These are phyloP conservation scores for Protomyces lactucae-debilis DNA, from an alignment of 1,139 yeast genomes.

Conservation along the genomic window DNA sequence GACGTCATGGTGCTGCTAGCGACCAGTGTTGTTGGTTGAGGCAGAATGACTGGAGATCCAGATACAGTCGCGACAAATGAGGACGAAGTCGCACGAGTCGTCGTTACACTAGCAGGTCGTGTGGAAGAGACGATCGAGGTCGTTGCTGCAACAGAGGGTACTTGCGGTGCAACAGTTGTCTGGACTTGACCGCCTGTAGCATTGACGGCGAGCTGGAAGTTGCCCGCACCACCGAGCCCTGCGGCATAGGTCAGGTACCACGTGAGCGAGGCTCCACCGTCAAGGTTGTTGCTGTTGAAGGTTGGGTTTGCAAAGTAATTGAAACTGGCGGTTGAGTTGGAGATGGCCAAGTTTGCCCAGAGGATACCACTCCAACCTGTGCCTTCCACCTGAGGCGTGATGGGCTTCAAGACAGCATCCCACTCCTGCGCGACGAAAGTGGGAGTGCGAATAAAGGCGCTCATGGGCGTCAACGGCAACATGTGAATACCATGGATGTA, in stretches of 20 bases:
- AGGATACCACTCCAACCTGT: constrained; percentile 89
- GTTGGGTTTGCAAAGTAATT: constrained; percentile 55
- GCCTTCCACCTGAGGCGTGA: constrained; percentile 51
- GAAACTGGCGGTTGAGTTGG: constrained; percentile 63
- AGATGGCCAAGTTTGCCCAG: constrained; percentile 57
- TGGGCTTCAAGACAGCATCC: constrained; percentile 50
- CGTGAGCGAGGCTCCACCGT: constrained; percentile 82
- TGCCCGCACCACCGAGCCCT: constrained; percentile 39
- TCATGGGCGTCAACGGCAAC: constrained; percentile 82
- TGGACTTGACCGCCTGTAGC: background rate
- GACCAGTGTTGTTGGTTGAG: background rate
- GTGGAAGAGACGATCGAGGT: background rate
- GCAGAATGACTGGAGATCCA: constrained; percentile 1
- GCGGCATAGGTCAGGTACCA: constrained; percentile 84
- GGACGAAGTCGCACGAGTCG: background rate
- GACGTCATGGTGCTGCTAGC: background rate
- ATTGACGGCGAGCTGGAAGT: constrained; percentile 3
- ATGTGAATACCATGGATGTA: constrained; percentile 95
- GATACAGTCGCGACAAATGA: background rate
- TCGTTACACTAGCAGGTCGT: background rate
- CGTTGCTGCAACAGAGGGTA: background rate
- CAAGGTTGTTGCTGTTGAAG: constrained; percentile 55
- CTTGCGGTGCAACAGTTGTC: background rate
- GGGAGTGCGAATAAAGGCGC: constrained; percentile 67
- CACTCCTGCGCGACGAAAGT: constrained; percentile 76